Evolutionary conservation across 441 rosid genomes (phyloP).

Genomic region (Erodium moschatum): DNA sequence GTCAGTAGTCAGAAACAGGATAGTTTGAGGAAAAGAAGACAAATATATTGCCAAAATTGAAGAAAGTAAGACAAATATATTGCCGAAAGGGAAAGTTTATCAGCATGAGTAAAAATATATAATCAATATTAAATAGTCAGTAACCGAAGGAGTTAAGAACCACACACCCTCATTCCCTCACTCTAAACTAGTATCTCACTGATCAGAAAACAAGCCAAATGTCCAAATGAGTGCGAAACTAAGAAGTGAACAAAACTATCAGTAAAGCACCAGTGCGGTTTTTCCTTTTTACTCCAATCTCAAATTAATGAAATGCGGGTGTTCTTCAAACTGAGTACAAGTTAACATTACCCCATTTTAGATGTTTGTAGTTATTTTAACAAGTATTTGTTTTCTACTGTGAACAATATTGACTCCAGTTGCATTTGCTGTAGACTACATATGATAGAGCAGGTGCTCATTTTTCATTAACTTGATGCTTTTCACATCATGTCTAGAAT

Average conservation of each 20-base stretch:
- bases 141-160: neutral
- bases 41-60: neutral
- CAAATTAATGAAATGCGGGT: neutral
- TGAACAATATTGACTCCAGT: neutral
- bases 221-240: neutral
- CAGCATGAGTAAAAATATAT: neutral
- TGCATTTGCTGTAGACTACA: conserved; percentile 8
- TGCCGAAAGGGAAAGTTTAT: neutral
- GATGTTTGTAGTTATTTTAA: neutral
- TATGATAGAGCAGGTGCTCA: neutral
- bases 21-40: neutral
- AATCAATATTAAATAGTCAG: neutral
- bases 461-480: neutral
- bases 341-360: neutral
- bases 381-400: neutral
- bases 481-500: neutral
- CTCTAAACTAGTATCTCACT: neutral
- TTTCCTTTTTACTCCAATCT: neutral
- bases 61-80: neutral
- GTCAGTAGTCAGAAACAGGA: neutral
- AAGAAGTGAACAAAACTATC: neutral
- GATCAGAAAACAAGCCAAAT: neutral
- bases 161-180: neutral
- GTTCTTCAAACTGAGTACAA: neutral
- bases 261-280: neutral